Percentiles rank a stretch among this genome's conserved stretches.
Evolutionary conservation across 2,329 filamentous ascomycete genomes (phyloP).

Genomic region (Sphaerulina musiva): DNA sequence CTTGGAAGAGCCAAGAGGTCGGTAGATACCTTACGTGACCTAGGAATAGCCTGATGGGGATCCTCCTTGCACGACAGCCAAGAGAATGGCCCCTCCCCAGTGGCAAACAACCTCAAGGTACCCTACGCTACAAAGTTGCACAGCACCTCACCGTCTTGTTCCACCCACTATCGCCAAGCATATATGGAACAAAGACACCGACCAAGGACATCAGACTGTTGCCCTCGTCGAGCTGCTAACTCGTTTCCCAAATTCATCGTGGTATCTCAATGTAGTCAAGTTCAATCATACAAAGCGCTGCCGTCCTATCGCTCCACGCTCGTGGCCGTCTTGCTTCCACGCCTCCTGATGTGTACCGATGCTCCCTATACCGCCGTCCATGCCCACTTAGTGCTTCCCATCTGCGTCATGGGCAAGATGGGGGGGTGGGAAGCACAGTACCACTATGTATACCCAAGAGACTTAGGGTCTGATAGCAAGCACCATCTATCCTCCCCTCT

Average conservation of each 20-base stretch:
- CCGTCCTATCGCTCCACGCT: conserved; percentile 8
- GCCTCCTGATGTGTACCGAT: not conserved
- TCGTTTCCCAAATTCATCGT: not conserved
- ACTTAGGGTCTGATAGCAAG: not conserved
- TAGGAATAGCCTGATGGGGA: no score
- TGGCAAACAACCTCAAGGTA: no score
- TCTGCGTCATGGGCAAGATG: not conserved
- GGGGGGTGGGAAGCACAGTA: not conserved
- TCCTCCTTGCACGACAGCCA: no score
- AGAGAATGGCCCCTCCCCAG: no score
- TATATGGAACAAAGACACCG: no score
- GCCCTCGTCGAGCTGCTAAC: not conserved
- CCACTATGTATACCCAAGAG: not conserved
- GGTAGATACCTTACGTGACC: no score
- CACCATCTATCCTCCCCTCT: conserved; percentile 64
- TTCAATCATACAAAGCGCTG: conserved; percentile 6
- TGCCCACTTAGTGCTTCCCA: not conserved
- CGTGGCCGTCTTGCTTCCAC: not conserved
- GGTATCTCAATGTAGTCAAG: conserved; percentile 4
- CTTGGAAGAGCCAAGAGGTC: no score
- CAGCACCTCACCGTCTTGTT: no score
- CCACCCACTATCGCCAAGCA: no score
- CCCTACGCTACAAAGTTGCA: no score
- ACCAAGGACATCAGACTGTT: no score
- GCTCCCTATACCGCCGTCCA: not conserved